These are phyloP conservation scores for Lasiosphaeria miniovina DNA, from an alignment of 495 filamentous ascomycete species.

Conservation along the genomic window DNA sequence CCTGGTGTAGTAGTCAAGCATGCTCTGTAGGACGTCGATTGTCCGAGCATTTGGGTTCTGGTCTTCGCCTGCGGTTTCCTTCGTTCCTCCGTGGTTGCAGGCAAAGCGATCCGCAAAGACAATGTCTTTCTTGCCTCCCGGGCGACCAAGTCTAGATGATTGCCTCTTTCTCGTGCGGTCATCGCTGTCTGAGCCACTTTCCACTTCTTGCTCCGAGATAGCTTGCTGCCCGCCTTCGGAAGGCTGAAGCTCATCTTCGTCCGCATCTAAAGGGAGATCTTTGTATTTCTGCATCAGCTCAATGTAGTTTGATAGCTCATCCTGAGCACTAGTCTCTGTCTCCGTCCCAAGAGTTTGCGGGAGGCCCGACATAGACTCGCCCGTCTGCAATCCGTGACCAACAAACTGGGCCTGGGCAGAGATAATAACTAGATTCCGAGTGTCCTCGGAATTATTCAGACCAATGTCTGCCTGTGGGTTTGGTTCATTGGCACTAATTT, in stretches of 20 bases:
- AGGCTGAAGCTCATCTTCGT: conserved; percentile 32
- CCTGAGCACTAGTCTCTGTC: conserved; percentile 11
- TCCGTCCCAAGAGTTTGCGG: neutral
- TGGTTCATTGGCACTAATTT: neutral
- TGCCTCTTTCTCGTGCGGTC: conserved; percentile 25
- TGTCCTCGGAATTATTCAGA: neutral
- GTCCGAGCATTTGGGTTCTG: conserved; percentile 66
- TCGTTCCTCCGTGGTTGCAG: conserved; percentile 42
- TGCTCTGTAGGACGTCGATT: conserved; percentile 74
- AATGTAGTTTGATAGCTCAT: conserved; percentile 36
- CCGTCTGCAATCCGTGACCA: neutral
- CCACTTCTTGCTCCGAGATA: conserved; percentile 14
- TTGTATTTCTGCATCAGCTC: conserved; percentile 33
- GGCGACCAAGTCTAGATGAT: neutral
- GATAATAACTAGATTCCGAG: neutral
- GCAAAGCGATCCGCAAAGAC: conserved; percentile 41
- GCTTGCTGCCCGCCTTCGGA: conserved; percentile 13
- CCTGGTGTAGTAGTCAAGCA: conserved; percentile 77
- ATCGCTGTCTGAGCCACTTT: conserved; percentile 20
- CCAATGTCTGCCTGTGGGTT: neutral
- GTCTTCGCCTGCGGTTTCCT: conserved; percentile 18
- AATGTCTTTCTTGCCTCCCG: conserved; percentile 16
- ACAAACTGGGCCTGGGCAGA: neutral
- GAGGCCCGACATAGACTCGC: neutral
- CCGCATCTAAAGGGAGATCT: conserved; percentile 37